Evolutionary conservation across 2,329 filamentous ascomycete genomes (phyloP).

Genomic region (Didymella pomorum): DNA sequence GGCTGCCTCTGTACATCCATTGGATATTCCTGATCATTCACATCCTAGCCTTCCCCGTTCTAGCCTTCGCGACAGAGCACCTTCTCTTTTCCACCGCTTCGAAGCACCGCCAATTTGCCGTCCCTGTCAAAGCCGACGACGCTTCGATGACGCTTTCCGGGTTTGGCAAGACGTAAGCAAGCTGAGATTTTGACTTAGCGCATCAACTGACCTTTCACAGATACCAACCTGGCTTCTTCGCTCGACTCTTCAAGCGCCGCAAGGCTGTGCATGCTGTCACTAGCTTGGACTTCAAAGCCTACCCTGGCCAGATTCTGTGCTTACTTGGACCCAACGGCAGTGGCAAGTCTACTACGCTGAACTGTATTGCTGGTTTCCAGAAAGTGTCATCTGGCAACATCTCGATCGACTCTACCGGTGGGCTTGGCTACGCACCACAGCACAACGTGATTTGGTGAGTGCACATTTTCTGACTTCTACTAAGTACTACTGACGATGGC

Average conservation of each 20-base stretch:
- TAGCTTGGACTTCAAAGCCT: conserved; percentile 31
- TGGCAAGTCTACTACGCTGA: conserved; percentile 38
- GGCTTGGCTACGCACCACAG: conserved; percentile 39
- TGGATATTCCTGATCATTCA: conserved; percentile 34
- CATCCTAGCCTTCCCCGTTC: conserved; percentile 31
- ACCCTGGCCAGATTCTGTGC: conserved; percentile 37
- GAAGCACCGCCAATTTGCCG: conserved; percentile 45
- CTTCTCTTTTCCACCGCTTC: conserved; percentile 34
- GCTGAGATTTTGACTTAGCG: not conserved
- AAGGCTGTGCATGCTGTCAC: conserved; percentile 34
- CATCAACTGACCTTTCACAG: conserved; percentile 9
- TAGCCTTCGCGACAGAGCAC: conserved; percentile 34
- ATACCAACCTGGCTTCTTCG: conserved; percentile 28
- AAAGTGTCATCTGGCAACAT: conserved; percentile 35
- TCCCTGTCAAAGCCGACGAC: conserved; percentile 10
- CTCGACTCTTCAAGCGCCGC: conserved; percentile 29
- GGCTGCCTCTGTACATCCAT: conserved; percentile 32
- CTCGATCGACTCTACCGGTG: conserved; percentile 32
- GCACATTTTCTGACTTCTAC: too few relatives aligned
- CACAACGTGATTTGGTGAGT: conserved; percentile 37
- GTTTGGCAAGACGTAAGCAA: conserved; percentile 34
- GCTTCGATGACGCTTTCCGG: conserved; percentile 52
- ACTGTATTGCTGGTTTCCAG: conserved; percentile 35
- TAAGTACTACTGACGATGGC: conserved; percentile 43
- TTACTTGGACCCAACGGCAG: conserved; percentile 39